These are phyloP conservation scores for Oldenlandia corymbosa DNA, from an alignment of 257 asterid species.

Conservation along the genomic window DNA sequence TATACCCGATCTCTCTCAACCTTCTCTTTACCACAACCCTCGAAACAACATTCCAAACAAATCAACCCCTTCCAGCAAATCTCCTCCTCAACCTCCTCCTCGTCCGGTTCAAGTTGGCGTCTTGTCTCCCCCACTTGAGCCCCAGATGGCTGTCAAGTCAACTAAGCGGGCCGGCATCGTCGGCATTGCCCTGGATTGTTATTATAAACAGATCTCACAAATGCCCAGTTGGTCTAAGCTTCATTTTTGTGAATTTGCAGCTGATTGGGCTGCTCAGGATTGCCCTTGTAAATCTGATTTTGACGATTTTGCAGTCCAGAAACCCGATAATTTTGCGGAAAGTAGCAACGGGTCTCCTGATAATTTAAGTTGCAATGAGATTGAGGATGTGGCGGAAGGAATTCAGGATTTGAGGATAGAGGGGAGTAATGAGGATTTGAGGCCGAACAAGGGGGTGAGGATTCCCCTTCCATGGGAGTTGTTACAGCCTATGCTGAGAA, in stretches of 20 bases:
- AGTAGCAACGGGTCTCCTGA: conserved; percentile 28
- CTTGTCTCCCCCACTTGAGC: conserved; percentile 67
- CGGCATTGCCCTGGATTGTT: conserved; percentile 82
- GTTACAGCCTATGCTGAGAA: conserved; percentile 81
- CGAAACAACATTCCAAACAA: conserved; percentile 32
- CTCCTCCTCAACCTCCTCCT: conserved; percentile 17
- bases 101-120: conserved; percentile 47
- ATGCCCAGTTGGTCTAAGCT: conserved; percentile 90
- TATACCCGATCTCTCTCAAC: conserved; percentile 86
- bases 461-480: conserved; percentile 95
- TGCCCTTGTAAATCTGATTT: conserved; percentile 74
- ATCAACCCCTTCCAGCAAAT: conserved; percentile 28
- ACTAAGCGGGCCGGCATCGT: conserved; percentile 87
- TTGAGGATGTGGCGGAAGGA: conserved; percentile 32
- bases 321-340: conserved; percentile 22
- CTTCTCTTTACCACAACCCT: conserved; percentile 82
- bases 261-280: conserved; percentile 79
- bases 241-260: conserved; percentile 60
- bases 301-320: conserved; percentile 28
- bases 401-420: conserved; percentile 25
- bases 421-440: conserved; percentile 19
- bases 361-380: conserved; percentile 34
- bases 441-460: conserved; percentile 38
- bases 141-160: conserved; percentile 82
- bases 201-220: conserved; percentile 74